phyloP scores from a whole-genome alignment of 345 rosid genomes.

The Pistacia atlantica region DNA sequence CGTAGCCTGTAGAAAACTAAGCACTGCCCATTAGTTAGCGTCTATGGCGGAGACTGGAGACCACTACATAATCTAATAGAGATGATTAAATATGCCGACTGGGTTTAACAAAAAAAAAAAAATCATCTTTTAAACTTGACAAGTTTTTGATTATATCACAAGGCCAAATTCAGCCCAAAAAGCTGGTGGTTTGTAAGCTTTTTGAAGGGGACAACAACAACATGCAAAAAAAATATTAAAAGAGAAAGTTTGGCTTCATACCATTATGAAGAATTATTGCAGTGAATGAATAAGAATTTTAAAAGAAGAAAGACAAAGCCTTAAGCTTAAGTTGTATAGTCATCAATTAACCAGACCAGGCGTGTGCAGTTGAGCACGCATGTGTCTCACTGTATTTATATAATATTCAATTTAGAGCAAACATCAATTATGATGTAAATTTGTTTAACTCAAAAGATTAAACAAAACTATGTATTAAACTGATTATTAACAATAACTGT shows the following conservation, averaged over 20 bases:
- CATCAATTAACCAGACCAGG: slow-evolving; percentile 1
- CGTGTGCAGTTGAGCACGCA: slow-evolving; percentile 12
- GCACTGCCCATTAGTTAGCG: too few relatives aligned
- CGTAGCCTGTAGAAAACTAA: too few relatives aligned
- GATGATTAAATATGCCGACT: neutral
- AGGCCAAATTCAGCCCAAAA: neutral
- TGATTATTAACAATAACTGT: too few relatives aligned
- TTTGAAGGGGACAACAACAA: neutral
- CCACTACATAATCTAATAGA: too few relatives aligned
- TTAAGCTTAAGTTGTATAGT: neutral
- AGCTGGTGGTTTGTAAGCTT: neutral
- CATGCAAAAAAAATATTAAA: neutral
- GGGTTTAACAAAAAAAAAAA: neutral
- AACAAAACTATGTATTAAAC: too few relatives aligned
- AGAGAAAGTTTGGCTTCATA: slow-evolving; percentile 7
- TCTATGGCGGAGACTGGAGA: neutral
- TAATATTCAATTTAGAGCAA: neutral
- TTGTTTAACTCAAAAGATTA: too few relatives aligned
- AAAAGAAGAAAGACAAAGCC: neutral
- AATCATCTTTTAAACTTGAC: neutral
- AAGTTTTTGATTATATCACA: neutral
- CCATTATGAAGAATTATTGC: slow-evolving; percentile 5
- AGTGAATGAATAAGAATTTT: neutral
- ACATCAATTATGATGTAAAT: neutral
- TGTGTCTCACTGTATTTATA: neutral